phyloP scores from a whole-genome alignment of 148 eudicot genomes.

The Rhododendron griersonianum region DNA sequence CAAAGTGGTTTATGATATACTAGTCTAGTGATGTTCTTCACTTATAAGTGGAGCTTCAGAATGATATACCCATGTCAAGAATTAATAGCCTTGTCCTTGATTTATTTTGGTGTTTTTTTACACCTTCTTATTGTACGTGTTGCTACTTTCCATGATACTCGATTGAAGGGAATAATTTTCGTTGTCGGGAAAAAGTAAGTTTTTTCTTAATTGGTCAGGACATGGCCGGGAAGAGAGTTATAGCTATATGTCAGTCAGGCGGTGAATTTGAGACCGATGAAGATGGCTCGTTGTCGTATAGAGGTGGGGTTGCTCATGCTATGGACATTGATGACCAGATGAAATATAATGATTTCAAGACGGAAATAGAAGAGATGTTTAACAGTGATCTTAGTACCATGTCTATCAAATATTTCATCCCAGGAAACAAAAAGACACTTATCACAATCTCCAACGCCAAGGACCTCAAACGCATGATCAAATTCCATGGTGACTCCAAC shows the following conservation, averaged over 20 bases:
- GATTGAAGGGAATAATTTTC: not conserved
- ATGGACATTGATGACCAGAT: constrained; percentile 72
- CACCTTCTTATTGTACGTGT: not conserved
- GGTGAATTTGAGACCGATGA: constrained; percentile 61
- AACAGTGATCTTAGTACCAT: constrained; percentile 39
- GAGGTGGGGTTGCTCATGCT: constrained; percentile 97
- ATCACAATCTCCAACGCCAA: constrained; percentile 88
- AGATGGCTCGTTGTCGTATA: constrained; percentile 60
- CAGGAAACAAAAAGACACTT: constrained; percentile 74
- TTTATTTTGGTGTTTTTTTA: not conserved
- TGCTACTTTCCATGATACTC: not conserved
- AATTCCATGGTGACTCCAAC: constrained; percentile 55
- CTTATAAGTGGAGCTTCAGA: not conserved
- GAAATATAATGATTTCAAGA: constrained; percentile 54
- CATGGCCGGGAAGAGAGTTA: constrained; percentile 76
- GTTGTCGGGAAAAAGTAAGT: not conserved
- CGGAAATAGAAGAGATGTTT: constrained; percentile 92
- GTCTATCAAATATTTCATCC: constrained; percentile 78
- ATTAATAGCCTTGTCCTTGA: not conserved
- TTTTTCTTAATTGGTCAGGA: constrained; percentile 16
- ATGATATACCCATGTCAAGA: not conserved
- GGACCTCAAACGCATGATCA: constrained; percentile 84
- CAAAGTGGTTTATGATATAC: not conserved
- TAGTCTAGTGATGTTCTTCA: not conserved
- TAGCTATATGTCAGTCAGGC: constrained; percentile 86